phyloP scores from a whole-genome alignment of 768 basidiomycete genomes.

The Sporobolomyces phaffii region DNA sequence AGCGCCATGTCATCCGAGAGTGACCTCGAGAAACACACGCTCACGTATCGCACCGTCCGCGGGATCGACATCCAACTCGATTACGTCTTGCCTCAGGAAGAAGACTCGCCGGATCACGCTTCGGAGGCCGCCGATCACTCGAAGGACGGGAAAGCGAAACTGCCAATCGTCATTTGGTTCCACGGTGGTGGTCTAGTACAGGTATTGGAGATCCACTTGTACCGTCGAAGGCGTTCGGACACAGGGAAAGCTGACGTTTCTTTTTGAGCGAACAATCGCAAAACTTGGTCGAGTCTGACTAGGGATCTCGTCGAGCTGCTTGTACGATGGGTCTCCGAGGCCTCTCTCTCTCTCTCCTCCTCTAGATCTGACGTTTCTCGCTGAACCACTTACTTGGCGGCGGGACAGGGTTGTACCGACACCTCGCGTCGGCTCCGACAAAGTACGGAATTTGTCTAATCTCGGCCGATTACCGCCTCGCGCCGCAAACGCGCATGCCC shows the following conservation, averaged over 20 bases:
- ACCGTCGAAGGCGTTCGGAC: too few relatives aligned
- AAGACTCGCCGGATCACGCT: too few relatives aligned
- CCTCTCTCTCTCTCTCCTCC: not conserved
- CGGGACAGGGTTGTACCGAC: conserved; percentile 41
- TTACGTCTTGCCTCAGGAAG: not conserved
- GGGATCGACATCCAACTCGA: conserved; percentile 3
- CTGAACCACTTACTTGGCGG: not conserved
- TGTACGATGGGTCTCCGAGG: conserved; percentile 28
- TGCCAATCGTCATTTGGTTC: conserved; percentile 3
- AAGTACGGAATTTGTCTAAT: conserved; percentile 41
- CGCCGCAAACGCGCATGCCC: conserved; percentile 46
- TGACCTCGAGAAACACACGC: not conserved
- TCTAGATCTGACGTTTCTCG: not conserved
- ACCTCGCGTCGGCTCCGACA: conserved; percentile 42
- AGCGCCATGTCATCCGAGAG: not conserved
- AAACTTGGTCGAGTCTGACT: not conserved
- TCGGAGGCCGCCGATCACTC: too few relatives aligned
- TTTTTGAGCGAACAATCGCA: too few relatives aligned
- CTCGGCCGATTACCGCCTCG: conserved; percentile 47
- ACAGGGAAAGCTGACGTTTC: too few relatives aligned
- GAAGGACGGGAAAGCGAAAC: not conserved
- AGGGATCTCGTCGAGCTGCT: not conserved
- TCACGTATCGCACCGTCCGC: not conserved
- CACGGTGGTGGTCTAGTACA: not conserved
- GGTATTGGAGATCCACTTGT: too few relatives aligned